These are phyloP conservation scores for Penicillium sp. DNA, from an alignment of 2,329 filamentous ascomycete species.

Conservation along the genomic window DNA sequence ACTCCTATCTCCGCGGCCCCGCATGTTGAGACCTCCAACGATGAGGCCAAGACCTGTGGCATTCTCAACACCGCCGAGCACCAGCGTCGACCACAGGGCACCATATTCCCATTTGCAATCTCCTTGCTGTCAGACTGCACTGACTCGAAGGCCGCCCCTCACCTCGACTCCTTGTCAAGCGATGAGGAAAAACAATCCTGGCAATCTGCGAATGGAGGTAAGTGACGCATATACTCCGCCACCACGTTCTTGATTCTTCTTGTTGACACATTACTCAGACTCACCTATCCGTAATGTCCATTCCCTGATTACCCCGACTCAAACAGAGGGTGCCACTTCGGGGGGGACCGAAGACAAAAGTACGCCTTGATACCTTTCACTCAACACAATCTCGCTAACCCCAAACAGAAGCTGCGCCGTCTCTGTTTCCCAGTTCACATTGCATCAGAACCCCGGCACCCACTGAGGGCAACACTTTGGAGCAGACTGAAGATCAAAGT, in stretches of 20 bases:
- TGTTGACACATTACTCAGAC: background rate
- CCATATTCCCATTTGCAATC: no score
- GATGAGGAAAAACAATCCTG: background rate
- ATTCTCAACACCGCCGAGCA: no score
- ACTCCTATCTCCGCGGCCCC: no score
- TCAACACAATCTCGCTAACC: background rate
- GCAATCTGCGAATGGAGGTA: background rate
- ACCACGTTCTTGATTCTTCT: no score
- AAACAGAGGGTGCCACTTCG: background rate
- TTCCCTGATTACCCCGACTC: background rate
- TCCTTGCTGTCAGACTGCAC: no score
- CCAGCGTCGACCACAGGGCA: no score
- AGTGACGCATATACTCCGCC: no score
- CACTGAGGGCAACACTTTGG: background rate
- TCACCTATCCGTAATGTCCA: background rate
- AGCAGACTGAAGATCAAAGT: slow-evolving; percentile 7
- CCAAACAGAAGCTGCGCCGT: background rate
- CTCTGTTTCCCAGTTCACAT: background rate
- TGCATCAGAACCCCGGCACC: background rate
- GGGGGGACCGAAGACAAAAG: background rate
- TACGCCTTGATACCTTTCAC: background rate
- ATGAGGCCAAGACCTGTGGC: no score
- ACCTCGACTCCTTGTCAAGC: no score
- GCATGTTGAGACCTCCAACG: no score
- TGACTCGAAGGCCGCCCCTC: no score